Evolutionary conservation across 1,284 basidiomycete species (phyloP).

Genomic region (Ustilago bromivora): DNA sequence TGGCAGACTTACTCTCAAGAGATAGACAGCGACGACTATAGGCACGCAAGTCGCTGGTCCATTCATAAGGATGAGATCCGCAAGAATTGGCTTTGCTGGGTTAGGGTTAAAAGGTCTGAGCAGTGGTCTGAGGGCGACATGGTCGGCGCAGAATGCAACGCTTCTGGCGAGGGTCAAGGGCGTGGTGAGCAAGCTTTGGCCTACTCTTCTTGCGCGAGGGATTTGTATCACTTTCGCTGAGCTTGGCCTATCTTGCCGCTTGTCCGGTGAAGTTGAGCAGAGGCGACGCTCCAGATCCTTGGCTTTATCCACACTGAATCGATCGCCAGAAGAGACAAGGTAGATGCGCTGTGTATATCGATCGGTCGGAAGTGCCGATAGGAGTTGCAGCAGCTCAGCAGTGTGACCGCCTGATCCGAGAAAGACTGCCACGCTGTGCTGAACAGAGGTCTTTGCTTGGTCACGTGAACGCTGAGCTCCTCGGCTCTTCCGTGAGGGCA

Average conservation of each 20-base stretch:
- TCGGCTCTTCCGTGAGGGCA: constrained; percentile 14
- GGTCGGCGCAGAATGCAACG: constrained; percentile 45
- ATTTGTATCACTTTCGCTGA: constrained; percentile 69
- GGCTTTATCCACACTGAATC: constrained; percentile 81
- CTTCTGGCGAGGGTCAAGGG: constrained; percentile 46
- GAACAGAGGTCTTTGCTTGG: not conserved
- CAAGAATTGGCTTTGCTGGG: constrained; percentile 52
- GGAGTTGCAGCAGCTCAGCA: constrained; percentile 82
- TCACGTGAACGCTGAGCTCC: not conserved
- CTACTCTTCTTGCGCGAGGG: constrained; percentile 79
- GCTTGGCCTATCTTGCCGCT: not conserved
- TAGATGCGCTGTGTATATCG: constrained; percentile 85
- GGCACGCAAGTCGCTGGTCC: constrained; percentile 94
- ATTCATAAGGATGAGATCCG: constrained; percentile 87
- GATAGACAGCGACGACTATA: constrained; percentile 79
- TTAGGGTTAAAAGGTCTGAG: not conserved
- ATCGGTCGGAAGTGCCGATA: constrained; percentile 80
- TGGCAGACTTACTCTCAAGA: constrained; percentile 78
- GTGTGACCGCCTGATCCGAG: constrained; percentile 89
- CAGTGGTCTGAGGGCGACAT: constrained; percentile 46
- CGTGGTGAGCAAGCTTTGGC: constrained; percentile 61
- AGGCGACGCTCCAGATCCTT: constrained; percentile 75
- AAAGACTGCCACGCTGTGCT: constrained; percentile 73
- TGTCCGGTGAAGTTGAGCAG: not conserved
- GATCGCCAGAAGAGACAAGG: constrained; percentile 84